These are phyloP conservation scores for Rhizoctonia solani DNA, from an alignment of 1,284 basidiomycete species.

Conservation along the genomic window DNA sequence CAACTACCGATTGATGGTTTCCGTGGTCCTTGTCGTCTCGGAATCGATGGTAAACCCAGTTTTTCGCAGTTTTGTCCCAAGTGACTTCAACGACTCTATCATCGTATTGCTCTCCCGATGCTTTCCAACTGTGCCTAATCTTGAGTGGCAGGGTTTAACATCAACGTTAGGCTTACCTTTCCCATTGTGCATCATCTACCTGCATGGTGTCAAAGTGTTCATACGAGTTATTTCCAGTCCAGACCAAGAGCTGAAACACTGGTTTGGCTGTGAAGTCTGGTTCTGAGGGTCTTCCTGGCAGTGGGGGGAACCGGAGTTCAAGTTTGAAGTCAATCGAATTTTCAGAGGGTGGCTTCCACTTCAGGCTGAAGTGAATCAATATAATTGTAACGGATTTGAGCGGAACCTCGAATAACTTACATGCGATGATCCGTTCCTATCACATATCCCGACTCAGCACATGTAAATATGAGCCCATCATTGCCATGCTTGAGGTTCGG, in stretches of 20 bases:
- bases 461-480: conserved; percentile 97
- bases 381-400: background rate
- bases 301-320: conserved; percentile 86
- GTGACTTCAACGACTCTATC: conserved; percentile 93
- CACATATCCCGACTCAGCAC: conserved; percentile 80
- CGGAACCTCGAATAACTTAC: conserved; percentile 53
- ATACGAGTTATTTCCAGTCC: conserved; percentile 68
- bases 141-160: conserved; percentile 1
- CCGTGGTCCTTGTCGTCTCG: conserved; percentile 89
- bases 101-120: conserved; percentile 83
- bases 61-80: conserved; percentile 71
- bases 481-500: conserved; percentile 90
- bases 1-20: conserved; percentile 81
- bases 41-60: conserved; percentile 90
- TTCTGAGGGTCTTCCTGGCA: conserved; percentile 54
- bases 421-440: conserved; percentile 93
- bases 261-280: conserved; percentile 88
- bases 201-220: conserved; percentile 87
- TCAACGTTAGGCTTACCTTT: conserved; percentile 59
- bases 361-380: conserved; percentile 62
- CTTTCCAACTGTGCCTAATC: conserved; percentile 69
- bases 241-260: conserved; percentile 80
- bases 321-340: conserved; percentile 99
- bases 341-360: conserved; percentile 99
- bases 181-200: conserved; percentile 92